A percentile compares a stretch with the other conserved stretches of the same genome.
These are phyloP conservation scores for Parsonsia alboflavescens DNA, from an alignment of 257 asterid genomes.

Conservation along the genomic window DNA sequence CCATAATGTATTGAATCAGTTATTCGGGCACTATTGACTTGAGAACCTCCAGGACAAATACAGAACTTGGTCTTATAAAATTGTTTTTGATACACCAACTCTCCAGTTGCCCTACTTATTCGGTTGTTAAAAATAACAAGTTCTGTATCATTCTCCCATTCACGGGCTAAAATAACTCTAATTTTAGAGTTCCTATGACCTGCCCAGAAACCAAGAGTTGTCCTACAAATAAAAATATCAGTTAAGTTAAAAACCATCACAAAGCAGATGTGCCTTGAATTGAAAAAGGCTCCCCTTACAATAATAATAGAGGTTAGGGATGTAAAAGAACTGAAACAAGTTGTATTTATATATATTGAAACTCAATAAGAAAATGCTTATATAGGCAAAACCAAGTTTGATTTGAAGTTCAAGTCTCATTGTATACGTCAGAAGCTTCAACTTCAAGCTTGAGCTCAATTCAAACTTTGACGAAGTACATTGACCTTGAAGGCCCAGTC, in stretches of 20 bases:
- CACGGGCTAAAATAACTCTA: slow-evolving; percentile 84
- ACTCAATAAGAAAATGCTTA: neutral
- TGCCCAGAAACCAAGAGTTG: slow-evolving; percentile 95
- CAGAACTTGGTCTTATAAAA: slow-evolving; percentile 90
- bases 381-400: neutral
- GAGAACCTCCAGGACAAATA: slow-evolving; percentile 99
- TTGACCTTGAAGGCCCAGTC: neutral
- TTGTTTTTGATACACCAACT: slow-evolving; percentile 76
- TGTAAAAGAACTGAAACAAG: neutral
- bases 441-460: neutral
- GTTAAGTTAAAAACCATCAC: slow-evolving; percentile 2
- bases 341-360: neutral
- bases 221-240: slow-evolving; percentile 52
- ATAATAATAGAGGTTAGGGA: neutral
- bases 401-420: neutral
- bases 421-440: neutral
- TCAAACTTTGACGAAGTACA: neutral
- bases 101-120: slow-evolving; percentile 90
- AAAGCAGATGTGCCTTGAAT: neutral
- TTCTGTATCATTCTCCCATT: slow-evolving; percentile 97
- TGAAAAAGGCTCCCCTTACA: neutral
- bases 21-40: slow-evolving; percentile 98
- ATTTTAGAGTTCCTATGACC: slow-evolving; percentile 95
- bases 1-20: slow-evolving; percentile 98
- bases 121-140: slow-evolving; percentile 80